These are phyloP conservation scores for Berkeleyomyces rouxiae DNA, from an alignment of 2,329 filamentous ascomycete species.

Conservation along the genomic window DNA sequence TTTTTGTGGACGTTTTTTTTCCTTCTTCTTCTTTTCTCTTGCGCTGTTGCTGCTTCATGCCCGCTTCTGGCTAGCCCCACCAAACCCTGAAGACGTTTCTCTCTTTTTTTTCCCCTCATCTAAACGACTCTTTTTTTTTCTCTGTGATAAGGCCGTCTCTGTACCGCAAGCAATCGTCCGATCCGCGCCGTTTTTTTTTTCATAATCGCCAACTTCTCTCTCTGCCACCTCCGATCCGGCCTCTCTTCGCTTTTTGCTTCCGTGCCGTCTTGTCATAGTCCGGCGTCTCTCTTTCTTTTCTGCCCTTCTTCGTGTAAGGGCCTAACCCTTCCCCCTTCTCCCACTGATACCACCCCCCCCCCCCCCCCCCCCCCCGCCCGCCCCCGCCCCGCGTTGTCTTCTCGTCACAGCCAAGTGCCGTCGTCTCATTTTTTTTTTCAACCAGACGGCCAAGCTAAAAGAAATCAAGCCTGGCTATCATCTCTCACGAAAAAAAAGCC, in stretches of 20 bases:
- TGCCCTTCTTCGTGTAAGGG: not conserved
- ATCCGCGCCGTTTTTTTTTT: not conserved
- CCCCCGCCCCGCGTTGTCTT: too few relatives aligned
- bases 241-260: not conserved
- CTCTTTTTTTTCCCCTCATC: not conserved
- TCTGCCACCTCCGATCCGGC: not conserved
- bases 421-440: not conserved
- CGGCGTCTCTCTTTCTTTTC: not conserved
- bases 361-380: too few relatives aligned
- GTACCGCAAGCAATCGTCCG: not conserved
- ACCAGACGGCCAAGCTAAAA: not conserved
- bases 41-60: not conserved
- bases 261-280: not conserved
- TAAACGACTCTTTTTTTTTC: not conserved
- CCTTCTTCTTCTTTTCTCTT: not conserved
- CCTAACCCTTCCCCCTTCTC: not conserved
- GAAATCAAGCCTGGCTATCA: not conserved
- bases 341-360: not conserved
- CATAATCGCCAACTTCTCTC: not conserved
- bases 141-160: not conserved
- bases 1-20: not conserved
- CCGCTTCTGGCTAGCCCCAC: not conserved
- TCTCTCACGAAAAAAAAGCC: not conserved
- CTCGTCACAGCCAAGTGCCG: not conserved
- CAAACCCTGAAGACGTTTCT: not conserved